phyloP scores from a whole-genome alignment of 1,284 basidiomycete species.

The Gastroboletus turbinatus region DNA sequence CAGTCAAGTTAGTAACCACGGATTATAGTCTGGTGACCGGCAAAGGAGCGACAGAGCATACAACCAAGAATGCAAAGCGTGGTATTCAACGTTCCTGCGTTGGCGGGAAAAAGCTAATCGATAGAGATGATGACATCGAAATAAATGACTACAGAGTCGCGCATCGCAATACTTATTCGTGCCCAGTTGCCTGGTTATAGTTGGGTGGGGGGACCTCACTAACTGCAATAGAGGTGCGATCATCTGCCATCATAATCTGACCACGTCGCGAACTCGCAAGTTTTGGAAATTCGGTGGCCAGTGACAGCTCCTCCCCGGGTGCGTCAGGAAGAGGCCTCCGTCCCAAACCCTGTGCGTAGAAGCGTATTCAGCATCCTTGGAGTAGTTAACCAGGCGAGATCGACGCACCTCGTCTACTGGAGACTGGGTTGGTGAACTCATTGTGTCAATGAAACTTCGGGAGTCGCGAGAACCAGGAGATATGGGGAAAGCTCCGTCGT shows the following conservation, averaged over 20 bases:
- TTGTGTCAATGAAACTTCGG: slow-evolving; percentile 2
- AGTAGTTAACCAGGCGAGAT: background rate
- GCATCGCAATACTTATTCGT: background rate
- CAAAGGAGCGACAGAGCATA: background rate
- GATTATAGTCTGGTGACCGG: background rate
- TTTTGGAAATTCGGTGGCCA: slow-evolving; percentile 22
- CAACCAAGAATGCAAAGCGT: background rate
- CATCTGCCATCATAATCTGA: slow-evolving; percentile 2
- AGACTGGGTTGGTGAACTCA: slow-evolving; percentile 2
- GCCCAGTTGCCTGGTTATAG: slow-evolving; percentile 22
- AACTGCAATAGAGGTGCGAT: slow-evolving; percentile 11
- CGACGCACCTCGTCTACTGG: slow-evolving; percentile 23
- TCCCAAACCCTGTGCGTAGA: background rate
- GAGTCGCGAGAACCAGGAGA: slow-evolving; percentile 12
- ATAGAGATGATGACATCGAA: background rate
- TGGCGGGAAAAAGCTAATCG: background rate
- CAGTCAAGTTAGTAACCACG: background rate
- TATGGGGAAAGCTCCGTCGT: background rate
- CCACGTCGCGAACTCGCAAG: slow-evolving; percentile 3
- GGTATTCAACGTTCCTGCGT: background rate
- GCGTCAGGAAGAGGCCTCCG: slow-evolving; percentile 27
- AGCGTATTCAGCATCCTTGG: background rate
- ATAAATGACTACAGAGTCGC: background rate
- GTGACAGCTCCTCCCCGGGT: slow-evolving; percentile 22
- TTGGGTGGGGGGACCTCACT: slow-evolving; percentile 26